A percentile compares a stretch with the other conserved stretches of the same genome.
These are phyloP conservation scores for Starmera dryadoides DNA, from an alignment of 805 yeast genomes.

Conservation along the genomic window DNA sequence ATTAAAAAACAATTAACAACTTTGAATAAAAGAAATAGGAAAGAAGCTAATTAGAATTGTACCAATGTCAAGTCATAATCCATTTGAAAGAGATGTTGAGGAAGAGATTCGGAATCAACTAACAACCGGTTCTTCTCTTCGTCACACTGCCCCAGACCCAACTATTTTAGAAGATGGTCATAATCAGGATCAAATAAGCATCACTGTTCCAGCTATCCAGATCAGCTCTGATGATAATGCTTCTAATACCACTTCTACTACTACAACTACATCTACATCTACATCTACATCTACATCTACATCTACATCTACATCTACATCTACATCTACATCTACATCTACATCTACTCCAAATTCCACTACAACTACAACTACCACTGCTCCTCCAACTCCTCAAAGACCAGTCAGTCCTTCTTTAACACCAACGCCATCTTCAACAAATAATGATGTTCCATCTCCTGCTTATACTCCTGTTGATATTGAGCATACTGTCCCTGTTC, in stretches of 20 bases:
- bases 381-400: not conserved
- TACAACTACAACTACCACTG: not conserved
- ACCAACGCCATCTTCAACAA: not conserved
- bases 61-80: conserved; percentile 7
- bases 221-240: too few relatives aligned
- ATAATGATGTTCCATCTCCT: conserved; percentile 18
- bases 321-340: not conserved
- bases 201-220: too few relatives aligned
- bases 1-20: too few relatives aligned
- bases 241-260: not conserved
- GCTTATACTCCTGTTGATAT: conserved; percentile 18
- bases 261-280: not conserved
- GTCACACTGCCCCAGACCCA: not conserved
- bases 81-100: conserved; percentile 8
- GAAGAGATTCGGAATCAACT: not conserved
- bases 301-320: not conserved
- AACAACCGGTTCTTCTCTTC: not conserved
- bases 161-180: not conserved
- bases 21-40: too few relatives aligned
- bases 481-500: conserved; percentile 16
- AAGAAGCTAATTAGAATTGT: too few relatives aligned
- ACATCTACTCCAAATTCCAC: not conserved
- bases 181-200: too few relatives aligned
- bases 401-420: not conserved
- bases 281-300: not conserved